Percentiles rank a stretch among this genome's conserved stretches.
Conservation (phyloP, 306 rosid genomes). For the Pterocarpus macrocarpus region DNA sequence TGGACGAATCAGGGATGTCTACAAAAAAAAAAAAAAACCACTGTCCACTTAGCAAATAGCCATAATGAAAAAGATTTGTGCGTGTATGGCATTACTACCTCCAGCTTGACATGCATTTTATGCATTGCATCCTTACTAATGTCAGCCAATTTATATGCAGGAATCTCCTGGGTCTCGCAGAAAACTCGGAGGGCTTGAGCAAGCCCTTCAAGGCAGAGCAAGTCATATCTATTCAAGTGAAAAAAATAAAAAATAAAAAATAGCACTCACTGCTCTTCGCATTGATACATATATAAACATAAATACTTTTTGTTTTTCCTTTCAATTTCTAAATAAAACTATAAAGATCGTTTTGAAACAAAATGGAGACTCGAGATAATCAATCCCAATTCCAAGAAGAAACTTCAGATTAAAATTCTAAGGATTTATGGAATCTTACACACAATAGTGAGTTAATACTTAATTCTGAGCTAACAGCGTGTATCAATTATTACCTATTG, state of each 20-base stretch:
- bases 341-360: too few relatives aligned
- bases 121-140: constrained; percentile 69
- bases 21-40: constrained; percentile 36
- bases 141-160: constrained; percentile 65
- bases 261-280: too few relatives aligned
- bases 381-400: too few relatives aligned
- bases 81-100: constrained; percentile 60
- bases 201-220: constrained; percentile 94
- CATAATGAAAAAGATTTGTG: not conserved
- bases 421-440: too few relatives aligned
- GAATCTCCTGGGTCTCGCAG: constrained; percentile 63
- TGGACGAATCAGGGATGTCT: constrained; percentile 85
- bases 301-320: too few relatives aligned
- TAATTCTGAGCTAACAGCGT: too few relatives aligned
- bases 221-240: constrained; percentile 70
- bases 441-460: too few relatives aligned
- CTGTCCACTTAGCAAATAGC: constrained; percentile 22
- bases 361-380: too few relatives aligned
- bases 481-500: constrained; percentile 60
- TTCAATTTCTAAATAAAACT: too few relatives aligned
- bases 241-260: not conserved
- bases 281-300: too few relatives aligned
- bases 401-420: too few relatives aligned
- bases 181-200: constrained; percentile 86
- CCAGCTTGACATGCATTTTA: constrained; percentile 88